Evolutionary conservation across 805 yeast species (phyloP).

Genomic region (Lipomyces yamanashiensis): DNA sequence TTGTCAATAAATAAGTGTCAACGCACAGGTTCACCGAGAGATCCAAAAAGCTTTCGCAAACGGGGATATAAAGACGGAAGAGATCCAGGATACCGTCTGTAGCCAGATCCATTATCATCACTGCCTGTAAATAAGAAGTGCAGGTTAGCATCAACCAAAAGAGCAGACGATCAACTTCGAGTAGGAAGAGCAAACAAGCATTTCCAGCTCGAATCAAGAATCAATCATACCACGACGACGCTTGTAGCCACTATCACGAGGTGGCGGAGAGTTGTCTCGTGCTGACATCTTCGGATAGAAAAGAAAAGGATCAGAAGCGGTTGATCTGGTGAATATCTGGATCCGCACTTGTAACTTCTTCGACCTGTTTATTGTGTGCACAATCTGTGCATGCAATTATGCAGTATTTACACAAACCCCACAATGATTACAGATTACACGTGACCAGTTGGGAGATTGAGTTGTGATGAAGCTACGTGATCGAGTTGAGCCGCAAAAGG

Average conservation of each 20-base stretch:
- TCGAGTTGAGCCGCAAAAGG: too few species aligned
- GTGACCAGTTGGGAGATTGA: too few species aligned
- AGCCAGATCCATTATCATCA: conserved; percentile 16
- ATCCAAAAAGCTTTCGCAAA: conserved; percentile 20
- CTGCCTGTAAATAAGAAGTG: not conserved
- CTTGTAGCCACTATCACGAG: conserved; percentile 11
- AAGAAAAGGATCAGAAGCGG: not conserved
- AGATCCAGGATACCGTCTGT: conserved; percentile 12
- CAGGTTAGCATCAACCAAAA: too few species aligned
- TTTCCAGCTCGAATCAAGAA: not conserved
- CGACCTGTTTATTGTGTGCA: too few species aligned
- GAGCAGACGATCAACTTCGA: too few species aligned
- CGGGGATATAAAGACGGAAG: conserved; percentile 19
- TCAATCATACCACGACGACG: conserved; percentile 17
- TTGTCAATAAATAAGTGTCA: not conserved
- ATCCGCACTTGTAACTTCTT: too few species aligned
- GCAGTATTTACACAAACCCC: too few species aligned
- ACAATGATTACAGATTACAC: too few species aligned
- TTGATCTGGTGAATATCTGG: not conserved
- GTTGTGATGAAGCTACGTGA: too few species aligned
- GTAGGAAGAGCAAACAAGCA: too few species aligned
- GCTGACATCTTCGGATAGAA: not conserved
- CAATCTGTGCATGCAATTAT: too few species aligned
- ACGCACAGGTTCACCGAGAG: conserved; percentile 34
- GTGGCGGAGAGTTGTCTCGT: conserved; percentile 5